Evolutionary conservation across 2,329 filamentous ascomycete species (phyloP).

Genomic region (Orbilia ellipsospora): DNA sequence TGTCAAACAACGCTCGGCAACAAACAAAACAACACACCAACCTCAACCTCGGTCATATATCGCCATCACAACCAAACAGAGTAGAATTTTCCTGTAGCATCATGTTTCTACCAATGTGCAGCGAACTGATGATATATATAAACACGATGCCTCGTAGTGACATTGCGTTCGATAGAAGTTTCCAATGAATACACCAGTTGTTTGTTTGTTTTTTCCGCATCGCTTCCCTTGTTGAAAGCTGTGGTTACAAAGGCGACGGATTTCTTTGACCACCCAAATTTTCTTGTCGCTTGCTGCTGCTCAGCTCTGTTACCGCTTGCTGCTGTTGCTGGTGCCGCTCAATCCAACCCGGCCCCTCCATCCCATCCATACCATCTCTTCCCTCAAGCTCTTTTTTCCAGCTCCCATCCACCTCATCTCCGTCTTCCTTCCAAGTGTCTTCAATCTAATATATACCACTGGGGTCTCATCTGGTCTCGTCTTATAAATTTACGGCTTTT

Average conservation of each 20-base stretch:
- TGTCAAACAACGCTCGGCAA: too few relatives aligned
- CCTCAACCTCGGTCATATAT: not conserved
- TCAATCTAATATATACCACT: too few relatives aligned
- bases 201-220: constrained; percentile 38
- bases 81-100: not conserved
- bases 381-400: not conserved
- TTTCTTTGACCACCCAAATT: constrained; percentile 53
- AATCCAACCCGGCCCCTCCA: constrained; percentile 19
- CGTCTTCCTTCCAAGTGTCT: too few relatives aligned
- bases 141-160: too few relatives aligned
- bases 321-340: not conserved
- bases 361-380: not conserved
- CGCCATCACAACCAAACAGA: not conserved
- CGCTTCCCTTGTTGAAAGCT: not conserved
- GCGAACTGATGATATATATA: too few relatives aligned
- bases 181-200: not conserved
- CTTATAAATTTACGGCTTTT: too few relatives aligned
- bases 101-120: too few relatives aligned
- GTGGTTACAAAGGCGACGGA: not conserved
- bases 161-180: too few relatives aligned
- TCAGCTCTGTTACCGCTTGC: too few relatives aligned
- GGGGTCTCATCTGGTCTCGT: too few relatives aligned
- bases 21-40: not conserved
- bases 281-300: constrained; percentile 17
- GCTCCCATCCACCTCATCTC: not conserved